These are phyloP conservation scores for Chytriomyces hyalinus DNA, from an alignment of 192 early-diverging fungal species.

Conservation along the genomic window DNA sequence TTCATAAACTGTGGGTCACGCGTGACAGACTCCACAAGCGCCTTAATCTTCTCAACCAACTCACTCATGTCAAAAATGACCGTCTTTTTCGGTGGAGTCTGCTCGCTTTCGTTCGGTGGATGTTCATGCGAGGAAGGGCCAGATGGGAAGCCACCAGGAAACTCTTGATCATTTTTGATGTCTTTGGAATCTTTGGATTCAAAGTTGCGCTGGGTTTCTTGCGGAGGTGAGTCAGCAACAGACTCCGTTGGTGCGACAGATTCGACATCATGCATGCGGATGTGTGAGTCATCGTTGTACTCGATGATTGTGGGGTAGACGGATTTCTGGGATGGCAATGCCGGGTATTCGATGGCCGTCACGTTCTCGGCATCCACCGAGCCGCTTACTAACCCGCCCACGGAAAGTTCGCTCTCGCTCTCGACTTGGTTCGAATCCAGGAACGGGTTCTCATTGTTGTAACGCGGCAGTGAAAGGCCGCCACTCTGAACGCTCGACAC, in stretches of 20 bases:
- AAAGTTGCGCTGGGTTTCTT: neutral
- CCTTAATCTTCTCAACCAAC: neutral
- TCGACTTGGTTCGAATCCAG: too few species aligned
- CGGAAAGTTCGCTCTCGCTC: too few species aligned
- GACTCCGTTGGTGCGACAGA: conserved; percentile 14
- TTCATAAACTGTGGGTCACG: conserved; percentile 27
- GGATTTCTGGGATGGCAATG: neutral
- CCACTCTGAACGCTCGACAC: neutral
- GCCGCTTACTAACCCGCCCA: neutral
- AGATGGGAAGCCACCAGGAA: too few species aligned
- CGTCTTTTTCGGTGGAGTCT: neutral
- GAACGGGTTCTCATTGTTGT: too few species aligned
- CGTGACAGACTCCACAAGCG: conserved; percentile 15
- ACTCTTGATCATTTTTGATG: neutral
- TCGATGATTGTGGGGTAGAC: neutral
- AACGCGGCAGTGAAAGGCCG: neutral
- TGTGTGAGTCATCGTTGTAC: neutral
- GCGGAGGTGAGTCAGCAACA: neutral
- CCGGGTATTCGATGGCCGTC: conserved; percentile 11
- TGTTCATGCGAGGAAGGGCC: neutral
- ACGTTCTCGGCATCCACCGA: neutral
- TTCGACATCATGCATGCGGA: conserved; percentile 26
- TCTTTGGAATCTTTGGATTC: neutral
- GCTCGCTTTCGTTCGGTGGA: neutral
- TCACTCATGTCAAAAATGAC: conserved; percentile 14